Base-by-base conservation (phyloP, 768 basidiomycete species). In the Lactarius hengduanensis region DNA sequence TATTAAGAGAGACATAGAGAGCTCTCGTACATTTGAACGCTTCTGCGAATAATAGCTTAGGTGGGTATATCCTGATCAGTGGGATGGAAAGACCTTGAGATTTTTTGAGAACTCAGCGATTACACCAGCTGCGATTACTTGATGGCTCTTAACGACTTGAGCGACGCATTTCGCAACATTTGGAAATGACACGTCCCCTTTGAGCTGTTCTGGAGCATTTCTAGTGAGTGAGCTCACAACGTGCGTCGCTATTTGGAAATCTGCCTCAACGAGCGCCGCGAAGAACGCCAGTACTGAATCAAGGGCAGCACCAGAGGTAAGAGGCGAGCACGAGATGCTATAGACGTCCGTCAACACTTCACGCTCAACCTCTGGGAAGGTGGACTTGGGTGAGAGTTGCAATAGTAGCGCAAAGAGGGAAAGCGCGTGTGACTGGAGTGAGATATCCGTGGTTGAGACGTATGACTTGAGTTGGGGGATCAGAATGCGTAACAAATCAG, bases 161-260 rank as follows among this genome's bases (percentile, higher is more conserved):
- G 91, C 94, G 18, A 98, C 81, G 69, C 91, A 94, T 72, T 87
- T 90, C 40, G 95, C 92, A 16, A 94, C 89, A 69, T 94, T 96
- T 3, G 81, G 76, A 20, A 84, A 86, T 38, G 74, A 77, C 10
- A 81, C 79, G 38, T 89, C 86, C 0, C 76, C 73, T 69, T 83
- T 88, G 0, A 83, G 78, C 1, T 86, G 84, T 73, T 87, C 92
- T 71, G 90, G 86, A 2, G 86, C 82, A 0, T 83, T 75, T 40
- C 83, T 81, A 28, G 89, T 87, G 56, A 97, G 80, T 71, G 85
- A 88, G 0, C 89, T 90, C 10, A 96, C 87, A 18, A 96, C 78
- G 69, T 93, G 90, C 0, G 89, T 88, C 3, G 92, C 88, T 68
- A 94, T 90, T 74, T 90, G 87, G 68, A 82, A 80, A 71, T 98